These are phyloP conservation scores for Zarea fungicola DNA, from an alignment of 2,329 filamentous ascomycete genomes.

Conservation along the genomic window DNA sequence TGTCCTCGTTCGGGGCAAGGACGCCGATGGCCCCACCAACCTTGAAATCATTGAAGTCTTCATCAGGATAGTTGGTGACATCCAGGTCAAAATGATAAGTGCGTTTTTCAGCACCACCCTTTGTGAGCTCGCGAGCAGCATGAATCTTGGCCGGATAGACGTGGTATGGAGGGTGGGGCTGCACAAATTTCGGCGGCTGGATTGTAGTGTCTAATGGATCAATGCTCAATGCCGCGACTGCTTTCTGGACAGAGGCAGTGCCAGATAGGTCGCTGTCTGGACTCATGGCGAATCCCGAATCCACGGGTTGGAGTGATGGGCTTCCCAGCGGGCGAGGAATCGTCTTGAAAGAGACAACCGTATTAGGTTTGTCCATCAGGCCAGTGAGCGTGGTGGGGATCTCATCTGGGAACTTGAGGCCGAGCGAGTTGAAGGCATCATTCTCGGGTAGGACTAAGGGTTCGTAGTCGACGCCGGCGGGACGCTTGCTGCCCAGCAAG, in stretches of 20 bases:
- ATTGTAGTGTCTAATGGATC: slow-evolving; percentile 49
- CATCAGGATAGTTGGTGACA: slow-evolving; percentile 86
- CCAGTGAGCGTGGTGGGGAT: slow-evolving; percentile 70
- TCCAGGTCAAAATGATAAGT: slow-evolving; percentile 98
- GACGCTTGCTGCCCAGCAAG: slow-evolving; percentile 43
- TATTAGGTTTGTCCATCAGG: slow-evolving; percentile 65
- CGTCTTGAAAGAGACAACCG: slow-evolving; percentile 66
- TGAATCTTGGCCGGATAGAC: slow-evolving; percentile 88
- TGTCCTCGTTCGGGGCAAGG: slow-evolving; percentile 76
- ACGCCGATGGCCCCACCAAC: slow-evolving; percentile 95
- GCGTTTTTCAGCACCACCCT: slow-evolving; percentile 84
- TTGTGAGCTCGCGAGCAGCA: slow-evolving; percentile 80
- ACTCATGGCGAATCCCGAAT: slow-evolving; percentile 44
- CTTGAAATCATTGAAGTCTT: slow-evolving; percentile 84
- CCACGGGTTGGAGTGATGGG: slow-evolving; percentile 36
- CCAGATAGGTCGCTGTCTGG: slow-evolving; percentile 26
- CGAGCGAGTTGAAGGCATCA: slow-evolving; percentile 73
- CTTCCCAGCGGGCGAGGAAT: slow-evolving; percentile 33
- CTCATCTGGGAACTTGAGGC: slow-evolving; percentile 63
- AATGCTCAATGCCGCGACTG: slow-evolving; percentile 23
- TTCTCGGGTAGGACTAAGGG: slow-evolving; percentile 65
- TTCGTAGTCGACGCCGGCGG: slow-evolving; percentile 47
- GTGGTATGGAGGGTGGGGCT: slow-evolving; percentile 88
- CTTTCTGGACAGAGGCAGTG: slow-evolving; percentile 27
- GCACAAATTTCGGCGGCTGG: slow-evolving; percentile 83